A percentile compares a stretch with the other conserved stretches of the same genome.
These are phyloP conservation scores for Acorus gramineus DNA, from an alignment of 106 monocot species.

Conservation along the genomic window DNA sequence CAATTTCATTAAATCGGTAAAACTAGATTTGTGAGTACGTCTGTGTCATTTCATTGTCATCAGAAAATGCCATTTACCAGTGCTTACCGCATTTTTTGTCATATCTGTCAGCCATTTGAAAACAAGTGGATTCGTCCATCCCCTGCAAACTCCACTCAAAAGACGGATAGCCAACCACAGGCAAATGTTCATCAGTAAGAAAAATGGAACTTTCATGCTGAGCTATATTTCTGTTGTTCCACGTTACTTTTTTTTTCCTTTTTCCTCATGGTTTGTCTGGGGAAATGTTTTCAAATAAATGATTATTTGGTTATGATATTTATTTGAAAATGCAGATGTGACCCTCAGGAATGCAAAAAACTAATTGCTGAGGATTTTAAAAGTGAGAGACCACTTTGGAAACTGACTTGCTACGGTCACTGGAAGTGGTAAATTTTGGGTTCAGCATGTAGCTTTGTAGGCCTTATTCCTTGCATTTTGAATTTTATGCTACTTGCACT, in stretches of 20 bases:
- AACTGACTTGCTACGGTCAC: slow-evolving; percentile 86
- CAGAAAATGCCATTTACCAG: too few species aligned
- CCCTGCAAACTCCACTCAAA: slow-evolving; percentile 21
- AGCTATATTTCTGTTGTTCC: not conserved
- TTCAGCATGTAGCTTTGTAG: too few species aligned
- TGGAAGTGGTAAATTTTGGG: slow-evolving; percentile 35
- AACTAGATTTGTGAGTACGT: too few species aligned
- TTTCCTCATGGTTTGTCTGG: not conserved
- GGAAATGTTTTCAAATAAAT: not conserved
- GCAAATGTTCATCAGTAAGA: slow-evolving; percentile 46
- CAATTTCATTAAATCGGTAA: too few species aligned
- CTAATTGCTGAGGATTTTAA: slow-evolving; percentile 78
- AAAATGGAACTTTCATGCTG: not conserved
- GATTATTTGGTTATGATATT: not conserved
- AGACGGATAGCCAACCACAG: slow-evolving; percentile 29
- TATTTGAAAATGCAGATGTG: slow-evolving; percentile 46
- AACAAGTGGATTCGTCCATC: slow-evolving; percentile 60
- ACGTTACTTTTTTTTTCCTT: not conserved
- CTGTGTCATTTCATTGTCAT: too few species aligned
- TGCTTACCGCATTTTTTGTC: not conserved
- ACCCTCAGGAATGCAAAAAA: slow-evolving; percentile 69
- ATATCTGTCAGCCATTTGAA: slow-evolving; percentile 43
- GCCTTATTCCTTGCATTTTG: too few species aligned
- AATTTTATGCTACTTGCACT: too few species aligned
- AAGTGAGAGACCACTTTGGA: slow-evolving; percentile 79